Evolutionary conservation across 257 asterid genomes (phyloP), one percentile per base, ranked within the genome.

Genomic region (Linaria vulgaris): DNA sequence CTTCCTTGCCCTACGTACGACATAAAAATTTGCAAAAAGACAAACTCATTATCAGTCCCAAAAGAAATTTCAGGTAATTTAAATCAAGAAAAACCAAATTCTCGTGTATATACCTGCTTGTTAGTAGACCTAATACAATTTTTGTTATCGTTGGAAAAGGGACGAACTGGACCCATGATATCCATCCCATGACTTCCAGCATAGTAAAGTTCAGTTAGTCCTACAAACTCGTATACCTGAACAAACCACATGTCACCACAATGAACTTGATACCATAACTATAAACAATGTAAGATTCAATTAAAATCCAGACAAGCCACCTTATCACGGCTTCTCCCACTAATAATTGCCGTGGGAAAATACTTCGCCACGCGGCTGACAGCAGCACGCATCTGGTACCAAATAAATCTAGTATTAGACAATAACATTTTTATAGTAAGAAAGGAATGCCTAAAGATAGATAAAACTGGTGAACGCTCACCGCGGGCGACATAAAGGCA

Each of bases 151-250:
- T 67, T 75, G 21, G 88, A 55, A 55, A 66, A 47, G 37, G 99
- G 68, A 46, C 74, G 82, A 78, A 81, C 85, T 3, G 99, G 99
- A 22, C 97, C 89, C 95, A 92, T 87, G 61, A 92, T 92, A 74
- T 92, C 99, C 99, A 92, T 92, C 66, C 99, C 97, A 47, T 92
- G 97, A 74, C 97, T 89, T 61, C 99, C 99, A 47, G 97, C 99
- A 55, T 92, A 92, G 69, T 89, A 82, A 69, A 92, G 97, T 63
- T 92, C 96, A 12, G 77, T 72, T 54, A 92, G 81, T 67, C 96
- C 94, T 27, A 92, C 90, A 64, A 92, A 92, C 78, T 92, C 89
- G 41, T 74, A 76, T 8, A 92, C 98, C 97, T 91, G 80, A 76
- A 76, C 17, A 47, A 78, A 65, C 27, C 24, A 52, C 44, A 65